Percentiles rank a stretch among this genome's conserved stretches.
Evolutionary conservation across 805 yeast species (phyloP).

Genomic region (Yamadazyma olivae): DNA sequence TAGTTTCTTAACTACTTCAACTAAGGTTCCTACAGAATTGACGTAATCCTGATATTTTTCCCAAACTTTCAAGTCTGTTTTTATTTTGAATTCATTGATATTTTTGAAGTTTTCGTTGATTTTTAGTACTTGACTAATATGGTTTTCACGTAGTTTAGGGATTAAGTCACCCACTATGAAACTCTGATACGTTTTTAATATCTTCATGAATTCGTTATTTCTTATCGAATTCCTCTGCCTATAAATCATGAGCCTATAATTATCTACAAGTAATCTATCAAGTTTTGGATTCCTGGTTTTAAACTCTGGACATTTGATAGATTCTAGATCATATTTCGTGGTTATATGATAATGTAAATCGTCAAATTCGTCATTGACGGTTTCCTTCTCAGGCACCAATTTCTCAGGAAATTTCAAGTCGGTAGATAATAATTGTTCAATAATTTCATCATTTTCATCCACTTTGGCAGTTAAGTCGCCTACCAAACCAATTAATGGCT

Average conservation of each 20-base stretch:
- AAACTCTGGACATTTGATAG: slow-evolving; percentile 6
- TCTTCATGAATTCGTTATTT: slow-evolving; percentile 20
- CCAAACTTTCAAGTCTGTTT: slow-evolving; percentile 6
- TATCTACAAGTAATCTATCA: slow-evolving; percentile 25
- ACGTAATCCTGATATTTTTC: slow-evolving; percentile 2
- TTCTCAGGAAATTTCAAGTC: not conserved
- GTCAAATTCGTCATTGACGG: slow-evolving; percentile 17
- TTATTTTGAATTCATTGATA: slow-evolving; percentile 9
- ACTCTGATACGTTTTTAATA: slow-evolving; percentile 26
- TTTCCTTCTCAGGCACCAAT: not conserved
- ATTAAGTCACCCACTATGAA: slow-evolving; percentile 24
- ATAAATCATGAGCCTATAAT: slow-evolving; percentile 18
- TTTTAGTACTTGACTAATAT: not conserved
- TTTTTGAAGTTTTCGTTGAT: slow-evolving; percentile 4
- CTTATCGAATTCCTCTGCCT: slow-evolving; percentile 15
- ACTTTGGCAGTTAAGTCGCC: slow-evolving; percentile 1
- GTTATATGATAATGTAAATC: slow-evolving; percentile 9
- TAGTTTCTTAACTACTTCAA: not conserved
- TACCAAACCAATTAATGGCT: slow-evolving; percentile 24
- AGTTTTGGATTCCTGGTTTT: slow-evolving; percentile 14
- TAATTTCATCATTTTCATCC: not conserved
- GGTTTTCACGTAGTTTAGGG: slow-evolving; percentile 26
- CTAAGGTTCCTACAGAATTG: not conserved
- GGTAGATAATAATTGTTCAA: not conserved
- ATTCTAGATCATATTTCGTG: slow-evolving; percentile 22